Base-by-base conservation (phyloP, 176 grass and related monocot genomes). In the Neostapfia colusana region DNA sequence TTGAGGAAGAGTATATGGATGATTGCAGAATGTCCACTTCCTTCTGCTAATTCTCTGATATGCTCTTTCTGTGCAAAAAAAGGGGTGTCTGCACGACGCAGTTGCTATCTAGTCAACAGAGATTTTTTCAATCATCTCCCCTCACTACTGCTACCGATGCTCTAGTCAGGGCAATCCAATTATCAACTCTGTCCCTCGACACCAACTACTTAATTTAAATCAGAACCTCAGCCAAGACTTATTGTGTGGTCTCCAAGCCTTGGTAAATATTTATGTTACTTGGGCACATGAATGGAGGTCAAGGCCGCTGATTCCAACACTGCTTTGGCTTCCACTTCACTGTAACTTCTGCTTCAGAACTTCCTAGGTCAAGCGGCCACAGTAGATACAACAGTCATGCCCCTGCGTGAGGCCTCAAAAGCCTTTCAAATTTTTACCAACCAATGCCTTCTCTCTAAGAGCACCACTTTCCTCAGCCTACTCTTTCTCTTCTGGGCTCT, bases 191-290 rank as follows among this genome's bases (percentile, higher is more conserved):
- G 18, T 72, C 51, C 4, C 5, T 21, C 5, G 20, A 38, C 12
- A 73, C 1, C 35, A 57, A 53, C 40, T n/a, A 73, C 11, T 73
- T 55, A 56, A 73, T 48, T 57, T 26, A 57, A 20, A 56, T 57
- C n/a, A 16, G 50, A 73, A 73, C 11, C 15, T 34, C 11, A 4
- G 6, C 14, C 11, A 73, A 39, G 34, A 11, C 20, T 36, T 73
- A 73, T 40, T 40, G 50, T 57, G 10, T 55, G 34, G 1, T 46
- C 44, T 41, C 39, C 39, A 41, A 41, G 39, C 14, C 45, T 48
- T 16, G 14, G 14, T 48, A 48, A 48, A 48, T 13, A 53, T 53
- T 14, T 55, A 21, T 49, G 37, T 12, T 72, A 54, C 48, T 38
- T 56, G 70, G 50, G 34, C 49, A 36, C 17, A 73, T 56, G 70